Evolutionary conservation across 106 monocot genomes (phyloP).

Genomic region (Allium sativum): DNA sequence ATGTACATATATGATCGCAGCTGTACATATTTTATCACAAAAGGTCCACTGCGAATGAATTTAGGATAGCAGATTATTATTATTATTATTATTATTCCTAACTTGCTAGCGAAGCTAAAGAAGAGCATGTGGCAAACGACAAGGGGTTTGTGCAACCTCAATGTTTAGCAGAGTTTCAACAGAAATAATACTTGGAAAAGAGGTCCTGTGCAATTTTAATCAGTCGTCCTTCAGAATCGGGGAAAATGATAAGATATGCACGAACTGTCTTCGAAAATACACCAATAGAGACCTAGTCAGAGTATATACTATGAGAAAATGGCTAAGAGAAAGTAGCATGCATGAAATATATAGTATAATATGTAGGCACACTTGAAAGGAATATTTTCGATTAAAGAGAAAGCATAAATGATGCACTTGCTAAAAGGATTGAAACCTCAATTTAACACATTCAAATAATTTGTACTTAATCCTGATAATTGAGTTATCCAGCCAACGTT

Average conservation of each 20-base stretch:
- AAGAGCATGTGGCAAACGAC: no score
- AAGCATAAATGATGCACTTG: not conserved
- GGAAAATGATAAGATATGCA: conserved; percentile 95
- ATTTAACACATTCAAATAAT: no score
- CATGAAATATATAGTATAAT: not conserved
- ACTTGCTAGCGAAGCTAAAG: no score
- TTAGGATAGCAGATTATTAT: no score
- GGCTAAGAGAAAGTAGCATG: not conserved
- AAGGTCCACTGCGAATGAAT: no score
- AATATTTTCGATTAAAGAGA: no score
- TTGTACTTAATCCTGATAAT: no score
- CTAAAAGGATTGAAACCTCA: not conserved
- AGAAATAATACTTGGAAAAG: conserved; percentile 56
- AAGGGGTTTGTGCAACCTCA: no score
- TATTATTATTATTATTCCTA: not conserved
- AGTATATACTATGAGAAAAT: not conserved
- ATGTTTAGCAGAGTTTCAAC: not conserved
- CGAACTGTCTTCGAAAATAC: conserved; percentile 68
- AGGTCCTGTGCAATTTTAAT: conserved; percentile 72
- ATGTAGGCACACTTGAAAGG: no score
- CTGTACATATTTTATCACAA: no score
- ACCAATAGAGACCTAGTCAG: conserved; percentile 52
- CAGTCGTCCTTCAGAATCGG: conserved; percentile 80
- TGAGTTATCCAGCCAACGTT: no score
- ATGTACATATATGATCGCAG: no score